These are phyloP conservation scores for Tolypocladium paradoxum DNA, from an alignment of 2,329 filamentous ascomycete genomes.

Conservation along the genomic window DNA sequence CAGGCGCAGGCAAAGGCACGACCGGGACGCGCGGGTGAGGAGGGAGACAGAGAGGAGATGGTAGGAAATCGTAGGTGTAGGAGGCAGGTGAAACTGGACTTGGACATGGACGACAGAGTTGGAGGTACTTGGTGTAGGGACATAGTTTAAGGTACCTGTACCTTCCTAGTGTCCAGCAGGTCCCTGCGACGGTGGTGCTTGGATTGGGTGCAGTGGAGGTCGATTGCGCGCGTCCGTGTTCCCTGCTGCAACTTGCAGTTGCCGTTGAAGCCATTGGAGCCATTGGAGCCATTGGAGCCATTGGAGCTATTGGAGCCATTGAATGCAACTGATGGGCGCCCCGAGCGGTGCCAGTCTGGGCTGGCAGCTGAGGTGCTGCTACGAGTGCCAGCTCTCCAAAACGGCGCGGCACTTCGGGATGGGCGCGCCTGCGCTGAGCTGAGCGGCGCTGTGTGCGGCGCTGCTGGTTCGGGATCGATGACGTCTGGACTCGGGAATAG, in stretches of 20 bases:
- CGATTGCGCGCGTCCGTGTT: neutral
- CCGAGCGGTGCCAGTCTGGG: neutral
- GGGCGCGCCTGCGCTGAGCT: neutral
- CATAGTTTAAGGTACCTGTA: too few species aligned
- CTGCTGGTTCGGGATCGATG: neutral
- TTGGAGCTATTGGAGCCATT: neutral
- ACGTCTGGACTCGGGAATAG: neutral
- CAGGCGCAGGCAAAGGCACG: neutral
- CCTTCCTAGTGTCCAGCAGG: too few species aligned
- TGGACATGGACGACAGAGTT: neutral
- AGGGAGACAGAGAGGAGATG: neutral
- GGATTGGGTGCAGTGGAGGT: neutral
- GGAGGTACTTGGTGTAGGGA: too few species aligned
- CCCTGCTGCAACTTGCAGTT: neutral
- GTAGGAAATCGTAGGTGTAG: neutral
- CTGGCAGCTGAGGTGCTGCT: neutral
- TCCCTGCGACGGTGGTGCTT: neutral
- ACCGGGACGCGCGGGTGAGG: neutral
- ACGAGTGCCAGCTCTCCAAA: neutral
- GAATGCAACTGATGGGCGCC: neutral
- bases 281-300: neutral
- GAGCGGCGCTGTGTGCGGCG: neutral
- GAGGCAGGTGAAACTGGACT: neutral
- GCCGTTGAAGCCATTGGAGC: neutral
- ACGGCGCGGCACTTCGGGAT: neutral